Evolutionary conservation across 106 monocot genomes (phyloP).

Genomic region (Dioscorea zingiberensis): DNA sequence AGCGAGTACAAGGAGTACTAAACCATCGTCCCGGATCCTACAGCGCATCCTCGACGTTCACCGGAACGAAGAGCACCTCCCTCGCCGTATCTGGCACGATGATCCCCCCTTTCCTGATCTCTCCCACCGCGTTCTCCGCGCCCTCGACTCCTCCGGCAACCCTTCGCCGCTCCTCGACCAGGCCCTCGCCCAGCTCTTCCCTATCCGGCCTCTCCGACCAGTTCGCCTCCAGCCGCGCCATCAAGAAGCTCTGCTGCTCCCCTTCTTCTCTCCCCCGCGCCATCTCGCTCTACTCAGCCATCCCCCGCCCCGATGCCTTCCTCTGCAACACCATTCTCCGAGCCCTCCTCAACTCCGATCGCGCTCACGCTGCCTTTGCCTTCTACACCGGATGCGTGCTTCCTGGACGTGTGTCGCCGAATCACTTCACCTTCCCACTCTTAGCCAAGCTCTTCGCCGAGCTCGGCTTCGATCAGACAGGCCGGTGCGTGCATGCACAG

Average conservation of each 20-base stretch:
- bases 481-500: constrained; percentile 22
- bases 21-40: neutral
- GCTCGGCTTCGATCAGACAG: constrained; percentile 9
- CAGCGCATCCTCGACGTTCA: constrained; percentile 1
- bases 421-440: constrained; percentile 56
- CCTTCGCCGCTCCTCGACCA: constrained; percentile 12
- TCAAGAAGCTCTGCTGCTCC: constrained; percentile 26
- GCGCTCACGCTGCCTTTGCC: constrained; percentile 11
- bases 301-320: constrained; percentile 38
- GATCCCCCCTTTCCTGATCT: neutral
- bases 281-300: constrained; percentile 30
- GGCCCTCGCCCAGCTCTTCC: constrained; percentile 32
- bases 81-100: neutral
- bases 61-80: neutral
- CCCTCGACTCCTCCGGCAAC: constrained; percentile 1
- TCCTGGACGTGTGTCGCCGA: constrained; percentile 23
- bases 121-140: constrained; percentile 15
- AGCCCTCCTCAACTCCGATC: constrained; percentile 6
- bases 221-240: constrained; percentile 31
- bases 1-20: too few relatives aligned
- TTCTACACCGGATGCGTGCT: constrained; percentile 22
- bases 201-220: constrained; percentile 32
- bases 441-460: constrained; percentile 35
- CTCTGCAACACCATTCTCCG: constrained; percentile 39
- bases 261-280: constrained; percentile 17